A percentile compares a stretch with the other conserved stretches of the same genome.
Evolutionary conservation across 2,329 filamentous ascomycete species (phyloP).

Genomic region (Aureobasidium sp.): DNA sequence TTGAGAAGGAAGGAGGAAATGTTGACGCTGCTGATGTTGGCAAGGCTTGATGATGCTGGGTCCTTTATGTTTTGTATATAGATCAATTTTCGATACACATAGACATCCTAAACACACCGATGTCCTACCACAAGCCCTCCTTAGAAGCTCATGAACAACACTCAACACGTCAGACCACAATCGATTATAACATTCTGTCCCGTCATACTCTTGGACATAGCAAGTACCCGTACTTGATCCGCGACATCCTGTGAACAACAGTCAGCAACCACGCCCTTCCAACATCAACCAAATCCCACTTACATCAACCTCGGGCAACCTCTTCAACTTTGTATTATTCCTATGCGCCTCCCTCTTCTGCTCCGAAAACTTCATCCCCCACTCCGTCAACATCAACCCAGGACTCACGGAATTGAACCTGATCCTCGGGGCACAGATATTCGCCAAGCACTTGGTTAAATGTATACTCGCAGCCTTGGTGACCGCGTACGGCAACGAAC

Average conservation of each 20-base stretch:
- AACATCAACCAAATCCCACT: conserved; percentile 10
- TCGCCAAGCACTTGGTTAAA: conserved; percentile 46
- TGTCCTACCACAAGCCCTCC: too few species aligned
- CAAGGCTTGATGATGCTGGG: neutral
- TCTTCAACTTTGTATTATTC: conserved; percentile 18
- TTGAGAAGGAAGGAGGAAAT: conserved; percentile 2
- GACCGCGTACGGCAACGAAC: conserved; percentile 39
- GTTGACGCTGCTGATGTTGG: neutral
- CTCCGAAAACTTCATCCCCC: conserved; percentile 40
- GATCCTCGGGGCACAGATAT: conserved; percentile 45
- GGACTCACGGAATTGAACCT: conserved; percentile 52
- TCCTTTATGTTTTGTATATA: neutral
- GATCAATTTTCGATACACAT: neutral
- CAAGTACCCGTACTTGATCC: conserved; percentile 44
- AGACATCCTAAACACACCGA: neutral
- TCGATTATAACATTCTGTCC: conserved; percentile 47
- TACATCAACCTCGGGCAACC: conserved; percentile 33
- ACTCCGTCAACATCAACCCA: conserved; percentile 39
- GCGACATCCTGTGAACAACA: conserved; percentile 40
- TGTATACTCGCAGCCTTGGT: conserved; percentile 39
- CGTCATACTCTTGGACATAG: conserved; percentile 41
- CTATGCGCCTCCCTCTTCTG: conserved; percentile 34
- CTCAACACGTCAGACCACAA: conserved; percentile 26
- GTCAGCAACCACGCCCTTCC: neutral
- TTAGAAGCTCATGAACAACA: neutral